Base-by-base conservation (phyloP, 164 flowering plant genomes). In the Chloranthus sessilifolius region DNA sequence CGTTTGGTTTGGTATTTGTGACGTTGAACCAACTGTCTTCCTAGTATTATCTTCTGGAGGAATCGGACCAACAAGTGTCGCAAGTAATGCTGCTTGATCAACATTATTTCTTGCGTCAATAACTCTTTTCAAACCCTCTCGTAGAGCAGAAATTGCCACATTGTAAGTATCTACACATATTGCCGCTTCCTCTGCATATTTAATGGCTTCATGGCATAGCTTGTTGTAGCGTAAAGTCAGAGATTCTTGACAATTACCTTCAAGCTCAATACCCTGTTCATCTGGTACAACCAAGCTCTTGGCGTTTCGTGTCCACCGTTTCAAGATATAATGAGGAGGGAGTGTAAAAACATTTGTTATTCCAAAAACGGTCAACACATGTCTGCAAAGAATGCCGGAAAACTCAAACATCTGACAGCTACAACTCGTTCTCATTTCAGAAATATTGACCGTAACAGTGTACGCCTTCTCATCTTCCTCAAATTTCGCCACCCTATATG, bases 351-450 rank as follows among this genome's bases (percentile, higher is more conserved):
- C 78, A 66, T 81, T 81, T 40, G 91, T 74, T 19, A 83, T 83
- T 7, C 83, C 83, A 58, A 85, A 83, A n/a, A 85, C 97, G n/a
- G 84, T 82, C 57, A 88, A 69, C 48, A 83, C 71, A 67, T 88
- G 95, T 50, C 92, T 74, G 56, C 92, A 88, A 23, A 88, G 79
- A 58, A 88, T 82, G 38, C 97, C 95, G 21, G 78, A 74, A 59
- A 72, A 83, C 69, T 88, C 92, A 72, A 85, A 85, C 95, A 88
- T 83, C 54, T 63, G 79, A 58, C 97, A 88, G 63, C 87, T 83
- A 49, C 97, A 88, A 37, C 55, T 74, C 43, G 83, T 87, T 63
- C 57, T 81, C 78, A 74, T 62, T 58, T 88, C 95, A 16, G 75
- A 53, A 41, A 67, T 40, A 65, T 83, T 77, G 17, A 85, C 66